A percentile compares a stretch with the other conserved stretches of the same genome.
phyloP scores from a whole-genome alignment of 805 yeast species.

The Candida andamanensis region DNA sequence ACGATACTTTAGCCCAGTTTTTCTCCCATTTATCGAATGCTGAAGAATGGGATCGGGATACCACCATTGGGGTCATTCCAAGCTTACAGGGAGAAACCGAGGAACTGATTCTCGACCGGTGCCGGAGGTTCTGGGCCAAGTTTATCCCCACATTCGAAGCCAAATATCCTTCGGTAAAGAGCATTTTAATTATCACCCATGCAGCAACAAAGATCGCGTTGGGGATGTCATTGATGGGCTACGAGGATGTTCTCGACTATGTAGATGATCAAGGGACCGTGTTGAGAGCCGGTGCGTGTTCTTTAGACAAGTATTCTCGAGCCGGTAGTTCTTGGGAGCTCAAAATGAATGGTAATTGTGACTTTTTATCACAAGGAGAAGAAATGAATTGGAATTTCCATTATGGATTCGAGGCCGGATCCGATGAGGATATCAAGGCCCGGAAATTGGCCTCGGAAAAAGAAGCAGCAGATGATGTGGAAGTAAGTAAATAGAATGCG shows the following conservation, averaged over 20 bases:
- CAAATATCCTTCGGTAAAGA: conserved; percentile 54
- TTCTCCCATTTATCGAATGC: conserved; percentile 44
- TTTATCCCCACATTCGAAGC: conserved; percentile 56
- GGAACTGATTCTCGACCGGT: conserved; percentile 61
- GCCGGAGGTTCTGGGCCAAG: conserved; percentile 45
- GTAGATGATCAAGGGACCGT: conserved; percentile 38
- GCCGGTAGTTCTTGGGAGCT: conserved; percentile 49
- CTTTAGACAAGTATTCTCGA: conserved; percentile 58
- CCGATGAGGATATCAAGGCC: conserved; percentile 74
- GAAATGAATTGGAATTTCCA: conserved; percentile 93
- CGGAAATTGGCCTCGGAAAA: conserved; percentile 29
- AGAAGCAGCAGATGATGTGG: conserved; percentile 19
- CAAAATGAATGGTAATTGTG: conserved; percentile 66
- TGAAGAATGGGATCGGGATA: conserved; percentile 37
- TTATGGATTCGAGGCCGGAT: conserved; percentile 77
- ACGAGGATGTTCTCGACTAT: conserved; percentile 45
- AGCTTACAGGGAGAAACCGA: conserved; percentile 68
- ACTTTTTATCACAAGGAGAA: conserved; percentile 70
- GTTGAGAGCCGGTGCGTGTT: conserved; percentile 77
- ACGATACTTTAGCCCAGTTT: conserved; percentile 42
- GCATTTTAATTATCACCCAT: conserved; percentile 76
- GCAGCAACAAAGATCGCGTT: conserved; percentile 91
- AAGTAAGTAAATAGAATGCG: conserved; percentile 17
- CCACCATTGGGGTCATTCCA: conserved; percentile 59
- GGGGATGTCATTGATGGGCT: conserved; percentile 69